Conservation (phyloP, 768 basidiomycete genomes). For the Mycena venus region DNA sequence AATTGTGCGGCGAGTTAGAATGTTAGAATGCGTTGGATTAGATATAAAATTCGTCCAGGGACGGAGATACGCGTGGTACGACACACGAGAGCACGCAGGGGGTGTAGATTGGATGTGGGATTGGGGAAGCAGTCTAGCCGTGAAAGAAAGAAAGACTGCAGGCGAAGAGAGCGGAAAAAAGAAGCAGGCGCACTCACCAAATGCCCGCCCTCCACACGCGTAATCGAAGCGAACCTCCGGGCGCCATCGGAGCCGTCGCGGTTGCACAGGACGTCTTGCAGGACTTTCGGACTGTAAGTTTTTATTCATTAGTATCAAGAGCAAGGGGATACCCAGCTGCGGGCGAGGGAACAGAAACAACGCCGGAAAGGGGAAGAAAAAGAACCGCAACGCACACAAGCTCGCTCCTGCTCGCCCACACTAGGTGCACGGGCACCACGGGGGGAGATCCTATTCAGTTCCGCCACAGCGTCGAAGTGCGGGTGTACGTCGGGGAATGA, state of each 20-base stretch:
- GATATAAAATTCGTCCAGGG: no score
- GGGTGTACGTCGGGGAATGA: slow-evolving; percentile 60
- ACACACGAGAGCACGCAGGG: no score
- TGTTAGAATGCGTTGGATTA: background rate
- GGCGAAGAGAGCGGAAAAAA: background rate
- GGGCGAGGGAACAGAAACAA: background rate
- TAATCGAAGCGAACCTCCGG: slow-evolving; percentile 56
- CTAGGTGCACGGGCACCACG: slow-evolving; percentile 57
- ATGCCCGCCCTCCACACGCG: slow-evolving; percentile 60
- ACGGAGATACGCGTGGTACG: no score
- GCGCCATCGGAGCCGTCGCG: slow-evolving; percentile 1
- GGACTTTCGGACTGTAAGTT: slow-evolving; percentile 53
- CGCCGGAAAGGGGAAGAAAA: background rate
- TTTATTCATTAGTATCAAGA: background rate
- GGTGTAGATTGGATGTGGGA: background rate
- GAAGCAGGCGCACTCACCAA: slow-evolving; percentile 47
- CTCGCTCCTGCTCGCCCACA: slow-evolving; percentile 62
- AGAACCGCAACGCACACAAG: slow-evolving; percentile 53
- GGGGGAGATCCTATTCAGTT: slow-evolving; percentile 50
- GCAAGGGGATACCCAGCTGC: background rate
- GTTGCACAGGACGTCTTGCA: slow-evolving; percentile 60
- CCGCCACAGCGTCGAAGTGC: slow-evolving; percentile 55
- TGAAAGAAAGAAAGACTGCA: background rate
- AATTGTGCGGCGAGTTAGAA: slow-evolving; percentile 55
- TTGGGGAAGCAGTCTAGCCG: background rate